Evolutionary conservation across 1,284 basidiomycete species (phyloP), one percentile per base, ranked within the genome.

Genomic region (Cryptococcus sp.): DNA sequence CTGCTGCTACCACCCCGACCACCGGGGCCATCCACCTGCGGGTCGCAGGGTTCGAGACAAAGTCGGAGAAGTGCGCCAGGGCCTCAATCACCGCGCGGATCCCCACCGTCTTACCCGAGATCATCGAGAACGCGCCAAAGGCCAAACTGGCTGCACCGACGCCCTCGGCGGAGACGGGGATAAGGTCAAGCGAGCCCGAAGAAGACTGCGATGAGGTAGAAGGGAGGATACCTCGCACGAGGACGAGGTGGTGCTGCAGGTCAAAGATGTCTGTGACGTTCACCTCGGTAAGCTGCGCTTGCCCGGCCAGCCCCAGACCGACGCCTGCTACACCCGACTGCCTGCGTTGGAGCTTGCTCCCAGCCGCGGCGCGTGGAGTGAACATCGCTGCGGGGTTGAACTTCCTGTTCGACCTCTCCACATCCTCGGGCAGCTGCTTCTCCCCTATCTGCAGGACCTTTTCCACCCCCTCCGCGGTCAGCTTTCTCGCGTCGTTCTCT

Each of bases 361-460:
- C 33, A 49, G 76, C 72, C 24, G 78, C 76, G 52, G 80, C 80
- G 67, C 81, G 85, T 61, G 80, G 82, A 50, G 82, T 83, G 79
- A 98, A 99, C 96, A 99, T 98, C 18, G 90, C 93, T 70, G 94
- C 87, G 12, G 95, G 90, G 79, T 92, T 86, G 81, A 99, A 98
- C 12, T 94, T 85, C 9, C 92, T 82, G 55, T 84, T 83, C 43
- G 84, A 85, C 45, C 87, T 81, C 72, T 91, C 88, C n/a, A 89
- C 88, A 55, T 85, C 87, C 33, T 82, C 81, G 0, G 94, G 92
- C 11, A 98, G 83, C 75, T 91, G 85, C 57, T 81, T 80, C 61
- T 94, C 87, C 28, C 86, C 92, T 7, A 96, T 78, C 33, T 82
- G 79, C 49, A 80, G 80, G 56, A 97, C 85, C 62, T 82, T 80